Evolutionary conservation across 345 rosid genomes (phyloP), one percentile per base, ranked within the genome.

Genomic region (Ailanthus altissimus): DNA sequence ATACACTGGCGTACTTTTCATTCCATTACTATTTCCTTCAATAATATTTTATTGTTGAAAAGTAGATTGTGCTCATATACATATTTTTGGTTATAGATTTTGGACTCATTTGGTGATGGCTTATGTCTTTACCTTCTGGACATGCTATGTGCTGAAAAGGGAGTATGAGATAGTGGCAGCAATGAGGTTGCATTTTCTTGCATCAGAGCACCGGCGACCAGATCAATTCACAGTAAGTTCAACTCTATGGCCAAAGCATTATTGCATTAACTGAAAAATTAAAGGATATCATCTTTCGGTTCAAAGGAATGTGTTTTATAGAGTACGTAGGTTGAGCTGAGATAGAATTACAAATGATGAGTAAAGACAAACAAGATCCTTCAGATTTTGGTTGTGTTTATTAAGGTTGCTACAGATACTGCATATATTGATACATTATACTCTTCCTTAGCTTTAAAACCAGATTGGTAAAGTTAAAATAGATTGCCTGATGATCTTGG

Each of bases 51-150:
- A 6, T 14, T n/a, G 6, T 54, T 23, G 69, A 47, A 57, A 43
- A 56, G 40, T 23, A 54, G 56, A 38, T 10, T 68, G 15, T 25
- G 64, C 6, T 43, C 47, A 32, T 14, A 6, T 60, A 6, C 8
- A 8, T 61, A 26, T 20, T 53, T 76, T 46, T 82, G 67, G 77
- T 68, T 78, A 79, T 88, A 95, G 98, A 83, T 93, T 95, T 81
- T 95, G 98, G 98, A 89, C 91, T 54, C 99, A 93, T 89, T 74
- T 93, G 72, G 90, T 87, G 46, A 90, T 92, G 94, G 97, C 98
- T 50, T 95, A 93, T 85, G 91, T 76, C 70, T 88, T 93, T 76
- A 93, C 90, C n/a, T 88, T 92, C 79, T 95, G 99, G 99, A 92
- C 98, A 32, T 93, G 99, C 83, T 92, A 85, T 75, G 87, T 90